Evolutionary conservation across 208 protist genomes (phyloP), one percentile per base, ranked within the genome.

Genomic region (Wallacemonas rigidus): DNA sequence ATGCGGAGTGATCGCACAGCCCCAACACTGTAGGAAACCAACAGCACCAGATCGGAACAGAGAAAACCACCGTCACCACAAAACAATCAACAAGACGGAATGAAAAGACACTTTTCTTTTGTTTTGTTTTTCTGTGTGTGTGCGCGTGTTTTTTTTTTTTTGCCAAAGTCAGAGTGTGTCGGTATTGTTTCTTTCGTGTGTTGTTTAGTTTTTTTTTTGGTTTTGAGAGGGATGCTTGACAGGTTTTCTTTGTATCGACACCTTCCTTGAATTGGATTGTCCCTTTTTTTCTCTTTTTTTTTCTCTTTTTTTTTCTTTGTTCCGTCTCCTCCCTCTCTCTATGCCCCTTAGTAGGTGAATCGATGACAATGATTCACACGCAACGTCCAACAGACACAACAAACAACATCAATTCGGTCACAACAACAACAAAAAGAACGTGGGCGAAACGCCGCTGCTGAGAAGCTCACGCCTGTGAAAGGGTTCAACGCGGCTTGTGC

Each of bases 271-370:
- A 26, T 60, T 50, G 51, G 57, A 44, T 54, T 40, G 58, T 60
- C 17, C 9, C 41, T 40, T 40, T 63, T 57, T 38, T 38, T 55
- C 6, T 47, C 12, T 14, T 2, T 72, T 67, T 36, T 1, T 71
- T 54, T 65, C 51, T 58, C 44, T 54, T 54, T 77, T 73, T 61
- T 69, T 70, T 74, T 73, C 36, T 45, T 74, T 48, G 67, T 64
- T 64, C 39, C 38, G 11, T 73, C 26, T 26, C 26, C 26, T 69
- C 67, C 47, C 53, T 47, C 53, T 55, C 39, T 2, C 40, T 44
- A 71, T 35, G 38, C 63, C 44, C n/a, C 70, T 67, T 62, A 68
- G 45, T 12, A 64, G n/a, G 60, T 53, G 38, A 14, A 41, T 44
- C 36, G 56, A 40, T 9, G 43, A 26, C n/a, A 8, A 41, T 41